Percentiles rank a stretch among this genome's conserved stretches.
Evolutionary conservation across 2,329 filamentous ascomycete species (phyloP).

Genomic region (Epichloe coenophiala): DNA sequence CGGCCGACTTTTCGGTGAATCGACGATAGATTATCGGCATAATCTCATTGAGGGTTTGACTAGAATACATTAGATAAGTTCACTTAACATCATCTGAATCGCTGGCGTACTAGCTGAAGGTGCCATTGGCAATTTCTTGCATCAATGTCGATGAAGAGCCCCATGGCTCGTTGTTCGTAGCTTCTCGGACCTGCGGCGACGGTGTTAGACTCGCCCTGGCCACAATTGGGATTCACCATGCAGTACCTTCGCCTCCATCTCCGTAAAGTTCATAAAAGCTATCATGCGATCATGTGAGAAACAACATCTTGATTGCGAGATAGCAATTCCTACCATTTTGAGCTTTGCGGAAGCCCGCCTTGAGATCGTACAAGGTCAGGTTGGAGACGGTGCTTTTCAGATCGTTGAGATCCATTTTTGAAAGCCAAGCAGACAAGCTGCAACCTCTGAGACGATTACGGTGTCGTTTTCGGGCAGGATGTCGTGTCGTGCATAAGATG

Average conservation of each 20-base stretch:
- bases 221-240: slow-evolving; percentile 7
- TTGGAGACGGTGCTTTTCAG: slow-evolving; percentile 81
- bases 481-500: background rate
- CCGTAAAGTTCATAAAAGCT: slow-evolving; percentile 98
- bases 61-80: slow-evolving; percentile 22
- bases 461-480: background rate
- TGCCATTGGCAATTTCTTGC: slow-evolving; percentile 97
- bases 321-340: slow-evolving; percentile 63
- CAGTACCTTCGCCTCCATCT: slow-evolving; percentile 63
- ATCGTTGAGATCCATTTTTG: slow-evolving; percentile 73
- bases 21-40: slow-evolving; percentile 99
- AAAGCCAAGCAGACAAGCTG: slow-evolving; percentile 1
- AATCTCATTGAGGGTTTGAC: slow-evolving; percentile 94
- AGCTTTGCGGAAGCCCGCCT: slow-evolving; percentile 86
- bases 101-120: slow-evolving; percentile 80
- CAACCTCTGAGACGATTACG: background rate
- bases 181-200: slow-evolving; percentile 66
- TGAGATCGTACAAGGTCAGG: slow-evolving; percentile 87
- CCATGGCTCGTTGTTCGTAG: slow-evolving; percentile 98
- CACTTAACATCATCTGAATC: slow-evolving; percentile 8
- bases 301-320: background rate
- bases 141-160: slow-evolving; percentile 71
- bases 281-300: slow-evolving; percentile 15
- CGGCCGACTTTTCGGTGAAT: slow-evolving; percentile 94
- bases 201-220: slow-evolving; percentile 5